Base-by-base conservation (phyloP, 176 grass and related monocot species). In the Canna indica region DNA sequence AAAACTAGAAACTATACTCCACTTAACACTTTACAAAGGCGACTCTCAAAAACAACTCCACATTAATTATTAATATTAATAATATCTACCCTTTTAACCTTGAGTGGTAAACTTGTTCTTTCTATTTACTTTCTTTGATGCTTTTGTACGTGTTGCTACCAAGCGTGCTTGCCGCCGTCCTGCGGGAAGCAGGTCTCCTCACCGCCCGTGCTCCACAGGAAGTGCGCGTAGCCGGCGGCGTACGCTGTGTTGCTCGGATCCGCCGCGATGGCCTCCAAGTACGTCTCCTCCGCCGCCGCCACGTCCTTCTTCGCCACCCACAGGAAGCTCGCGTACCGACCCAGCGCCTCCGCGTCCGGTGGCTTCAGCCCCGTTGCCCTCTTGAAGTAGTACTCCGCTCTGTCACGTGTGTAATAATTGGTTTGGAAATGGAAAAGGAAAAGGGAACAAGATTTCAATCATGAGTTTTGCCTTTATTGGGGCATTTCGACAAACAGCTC, bases 131-230 rank as follows among this genome's bases (percentile, higher is more conserved):
- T 50, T 50, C 20, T 12, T 18, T 18, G 16, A 50, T 18, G 24
- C 24, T 25, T 25, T 58, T 58, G 24, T 7, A n/a, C 22, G 53
- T 58, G 20, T 58, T 11, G 61, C 69, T 71, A 67, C 56, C 3
- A 61, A 14, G 1, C 20, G 63, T 58, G 10, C 54, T 25, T 26
- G 29, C 14, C 53, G 67, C 30, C 34, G 29, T 82, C 82, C 72
- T 82, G 60, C 17, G 86, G 85, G 77, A 80, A 96, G 73, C 93
- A 96, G 41, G 93, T 96, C 74, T 96, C 93, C 38, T 91, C 88
- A 11, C 93, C 93, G 71, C 93, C 93, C 73, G 88, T 96, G 88
- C 78, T 96, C 93, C 93, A 96, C 22, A 96, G 73, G 86, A 96
- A 96, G 68, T 96, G 86, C 36, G 93, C 88, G 73, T 96, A 96